A percentile compares a stretch with the other conserved stretches of the same genome.
phyloP scores from a whole-genome alignment of 805 yeast species.

The Wickerhamomyces silvicola region DNA sequence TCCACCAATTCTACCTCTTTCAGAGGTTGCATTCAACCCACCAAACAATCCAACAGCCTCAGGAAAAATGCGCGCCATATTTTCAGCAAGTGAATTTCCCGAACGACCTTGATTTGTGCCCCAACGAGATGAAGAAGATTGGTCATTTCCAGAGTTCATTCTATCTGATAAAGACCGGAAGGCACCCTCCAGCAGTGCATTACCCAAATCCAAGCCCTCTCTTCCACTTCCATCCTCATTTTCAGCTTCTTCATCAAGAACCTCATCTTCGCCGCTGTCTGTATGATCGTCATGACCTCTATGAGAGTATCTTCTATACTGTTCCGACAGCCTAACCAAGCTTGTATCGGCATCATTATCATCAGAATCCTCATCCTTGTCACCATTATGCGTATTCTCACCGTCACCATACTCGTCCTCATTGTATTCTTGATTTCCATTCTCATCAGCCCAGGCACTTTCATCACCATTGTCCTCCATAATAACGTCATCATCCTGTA shows the following conservation, averaged over 20 bases:
- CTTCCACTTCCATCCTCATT: slow-evolving; percentile 18
- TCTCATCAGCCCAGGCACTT: slow-evolving; percentile 8
- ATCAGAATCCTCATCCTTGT: slow-evolving; percentile 10
- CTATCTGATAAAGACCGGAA: slow-evolving; percentile 20
- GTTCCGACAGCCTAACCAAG: slow-evolving; percentile 34
- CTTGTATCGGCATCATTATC: slow-evolving; percentile 25
- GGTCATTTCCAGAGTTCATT: slow-evolving; percentile 15
- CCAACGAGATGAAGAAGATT: too few species aligned
- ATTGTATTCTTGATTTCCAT: slow-evolving; percentile 24
- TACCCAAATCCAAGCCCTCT: slow-evolving; percentile 14
- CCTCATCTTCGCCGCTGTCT: slow-evolving; percentile 18
- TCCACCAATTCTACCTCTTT: slow-evolving; percentile 17
- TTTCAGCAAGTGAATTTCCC: slow-evolving; percentile 14
- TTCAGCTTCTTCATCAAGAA: slow-evolving; percentile 17
- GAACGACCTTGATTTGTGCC: neutral
- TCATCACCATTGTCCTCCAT: slow-evolving; percentile 15
- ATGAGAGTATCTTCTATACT: slow-evolving; percentile 27
- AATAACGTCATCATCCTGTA: neutral
- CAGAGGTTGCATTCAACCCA: slow-evolving; percentile 13
- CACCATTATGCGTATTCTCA: too few species aligned
- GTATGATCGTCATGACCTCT: slow-evolving; percentile 9
- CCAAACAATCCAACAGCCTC: slow-evolving; percentile 30
- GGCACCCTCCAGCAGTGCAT: slow-evolving; percentile 21
- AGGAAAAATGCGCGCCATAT: slow-evolving; percentile 31
- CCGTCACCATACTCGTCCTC: slow-evolving; percentile 12